phyloP scores from a whole-genome alignment of 805 yeast genomes.

The Myxozyma neotropica region DNA sequence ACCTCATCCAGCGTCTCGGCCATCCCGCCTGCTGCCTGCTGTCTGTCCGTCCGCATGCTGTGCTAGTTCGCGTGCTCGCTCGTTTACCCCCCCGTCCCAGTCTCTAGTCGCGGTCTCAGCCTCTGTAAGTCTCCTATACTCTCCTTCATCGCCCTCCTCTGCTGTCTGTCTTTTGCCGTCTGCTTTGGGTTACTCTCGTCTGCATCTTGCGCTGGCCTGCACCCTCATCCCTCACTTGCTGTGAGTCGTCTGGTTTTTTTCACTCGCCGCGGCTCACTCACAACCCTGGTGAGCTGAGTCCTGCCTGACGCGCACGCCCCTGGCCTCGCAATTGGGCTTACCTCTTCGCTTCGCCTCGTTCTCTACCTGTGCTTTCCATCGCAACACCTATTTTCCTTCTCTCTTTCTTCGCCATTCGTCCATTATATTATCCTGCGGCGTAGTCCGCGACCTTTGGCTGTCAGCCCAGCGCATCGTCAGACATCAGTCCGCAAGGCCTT shows the following conservation, averaged over 20 bases:
- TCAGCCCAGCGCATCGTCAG: too few relatives aligned
- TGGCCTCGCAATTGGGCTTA: slow-evolving; percentile 2
- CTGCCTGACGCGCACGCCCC: slow-evolving; percentile 11
- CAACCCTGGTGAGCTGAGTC: slow-evolving; percentile 6
- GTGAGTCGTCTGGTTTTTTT: slow-evolving; percentile 2
- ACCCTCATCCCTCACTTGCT: background rate
- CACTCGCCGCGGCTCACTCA: slow-evolving; percentile 6
- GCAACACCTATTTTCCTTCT: too few relatives aligned
- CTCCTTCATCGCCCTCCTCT: too few relatives aligned
- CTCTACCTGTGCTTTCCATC: too few relatives aligned
- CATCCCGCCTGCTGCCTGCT: background rate
- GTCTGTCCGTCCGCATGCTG: background rate
- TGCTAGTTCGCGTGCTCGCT: background rate
- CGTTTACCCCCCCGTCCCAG: background rate
- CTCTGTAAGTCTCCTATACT: background rate
- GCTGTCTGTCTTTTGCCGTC: background rate
- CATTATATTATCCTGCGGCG: background rate
- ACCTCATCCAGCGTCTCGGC: background rate
- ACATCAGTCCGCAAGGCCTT: background rate
- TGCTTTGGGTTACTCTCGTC: background rate
- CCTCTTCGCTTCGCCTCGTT: slow-evolving; percentile 1
- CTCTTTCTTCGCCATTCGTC: background rate
- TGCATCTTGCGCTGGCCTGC: background rate
- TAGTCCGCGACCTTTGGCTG: background rate
- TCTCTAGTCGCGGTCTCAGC: background rate